Evolutionary conservation across 306 rosid species (phyloP).

Genomic region (Vachellia pachyceras): DNA sequence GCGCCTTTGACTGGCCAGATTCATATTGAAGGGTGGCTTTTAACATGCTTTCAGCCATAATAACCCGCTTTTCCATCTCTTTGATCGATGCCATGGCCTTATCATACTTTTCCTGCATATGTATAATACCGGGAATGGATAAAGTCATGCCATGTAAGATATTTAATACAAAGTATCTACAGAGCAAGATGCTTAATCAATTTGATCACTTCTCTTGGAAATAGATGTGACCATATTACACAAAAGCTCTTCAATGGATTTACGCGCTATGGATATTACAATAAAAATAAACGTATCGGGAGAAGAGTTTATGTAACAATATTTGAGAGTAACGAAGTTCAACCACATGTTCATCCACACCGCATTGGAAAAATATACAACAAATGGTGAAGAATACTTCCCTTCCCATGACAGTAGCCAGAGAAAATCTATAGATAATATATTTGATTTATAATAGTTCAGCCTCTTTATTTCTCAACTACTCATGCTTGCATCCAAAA

Average conservation of each 20-base stretch:
- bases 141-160: slow-evolving; percentile 46
- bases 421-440: slow-evolving; percentile 17
- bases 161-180: slow-evolving; percentile 25
- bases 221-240: slow-evolving; percentile 10
- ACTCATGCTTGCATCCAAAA: slow-evolving; percentile 23
- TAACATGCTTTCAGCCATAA: slow-evolving; percentile 88
- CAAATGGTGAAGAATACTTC: neutral
- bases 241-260: slow-evolving; percentile 27
- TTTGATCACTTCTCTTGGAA: slow-evolving; percentile 29
- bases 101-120: slow-evolving; percentile 89
- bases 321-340: neutral
- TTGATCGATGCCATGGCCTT: slow-evolving; percentile 68
- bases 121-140: slow-evolving; percentile 43
- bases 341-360: slow-evolving; percentile 21
- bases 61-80: slow-evolving; percentile 83
- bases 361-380: neutral
- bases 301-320: slow-evolving; percentile 14
- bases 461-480: slow-evolving; percentile 16
- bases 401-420: slow-evolving; percentile 20
- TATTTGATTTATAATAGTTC: slow-evolving; percentile 4
- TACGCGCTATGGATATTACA: slow-evolving; percentile 18
- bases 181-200: slow-evolving; percentile 1
- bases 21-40: slow-evolving; percentile 95
- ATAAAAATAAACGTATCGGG: slow-evolving; percentile 22
- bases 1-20: slow-evolving; percentile 91